Conservation (phyloP, 176 grass and related monocot genomes). For the Phragmites australis region DNA sequence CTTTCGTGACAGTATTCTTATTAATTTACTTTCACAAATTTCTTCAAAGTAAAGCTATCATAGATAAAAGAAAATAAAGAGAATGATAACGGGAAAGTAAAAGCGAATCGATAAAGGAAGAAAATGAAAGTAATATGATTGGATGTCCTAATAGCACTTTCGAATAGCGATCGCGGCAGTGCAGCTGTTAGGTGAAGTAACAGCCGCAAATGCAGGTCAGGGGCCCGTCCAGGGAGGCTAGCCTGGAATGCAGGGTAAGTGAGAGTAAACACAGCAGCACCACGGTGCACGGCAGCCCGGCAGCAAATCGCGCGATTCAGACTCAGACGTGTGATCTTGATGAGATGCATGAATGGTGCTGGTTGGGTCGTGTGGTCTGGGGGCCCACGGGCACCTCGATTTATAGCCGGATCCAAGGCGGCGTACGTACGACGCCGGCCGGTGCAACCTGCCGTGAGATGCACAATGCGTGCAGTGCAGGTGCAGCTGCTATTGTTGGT, state of each 20-base stretch:
- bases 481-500: neutral
- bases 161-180: neutral
- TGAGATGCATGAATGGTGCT: neutral
- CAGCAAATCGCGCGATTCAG: too few relatives aligned
- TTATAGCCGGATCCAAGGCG: neutral
- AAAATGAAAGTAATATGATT: too few relatives aligned
- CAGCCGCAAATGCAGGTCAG: constrained; percentile 20
- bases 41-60: too few relatives aligned
- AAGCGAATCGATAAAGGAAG: too few relatives aligned
- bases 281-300: neutral
- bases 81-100: too few relatives aligned
- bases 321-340: neutral
- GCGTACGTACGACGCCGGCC: neutral
- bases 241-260: neutral
- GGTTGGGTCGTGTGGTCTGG: neutral
- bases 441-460: neutral
- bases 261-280: neutral
- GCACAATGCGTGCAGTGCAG: neutral
- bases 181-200: neutral
- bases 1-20: too few relatives aligned
- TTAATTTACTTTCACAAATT: too few relatives aligned
- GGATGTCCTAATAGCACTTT: too few relatives aligned
- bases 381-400: neutral
- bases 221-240: neutral
- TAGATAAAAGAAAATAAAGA: too few relatives aligned